Evolutionary conservation across 1,284 basidiomycete genomes (phyloP).

Genomic region (Exobasidium rhododendri): DNA sequence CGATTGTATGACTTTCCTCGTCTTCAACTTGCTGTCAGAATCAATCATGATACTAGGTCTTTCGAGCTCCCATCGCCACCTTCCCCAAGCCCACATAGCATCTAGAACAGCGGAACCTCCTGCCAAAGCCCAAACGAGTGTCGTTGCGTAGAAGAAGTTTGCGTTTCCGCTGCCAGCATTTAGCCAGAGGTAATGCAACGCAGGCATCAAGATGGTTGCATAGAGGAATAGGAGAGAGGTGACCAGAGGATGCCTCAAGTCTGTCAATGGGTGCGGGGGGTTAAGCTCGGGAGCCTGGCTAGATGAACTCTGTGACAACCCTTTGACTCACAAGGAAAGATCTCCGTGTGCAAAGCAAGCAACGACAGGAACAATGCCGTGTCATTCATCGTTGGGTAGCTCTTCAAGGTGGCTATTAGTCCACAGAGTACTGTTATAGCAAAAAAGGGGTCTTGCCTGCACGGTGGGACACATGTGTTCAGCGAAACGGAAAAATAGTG

Average conservation of each 20-base stretch:
- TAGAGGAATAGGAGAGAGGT: constrained; percentile 80
- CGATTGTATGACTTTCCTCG: neutral
- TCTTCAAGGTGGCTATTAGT: constrained; percentile 78
- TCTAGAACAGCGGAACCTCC: constrained; percentile 80
- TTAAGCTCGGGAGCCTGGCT: neutral
- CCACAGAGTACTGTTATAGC: constrained; percentile 74
- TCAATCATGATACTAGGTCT: constrained; percentile 15
- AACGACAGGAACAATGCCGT: constrained; percentile 79
- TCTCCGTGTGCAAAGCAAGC: constrained; percentile 77
- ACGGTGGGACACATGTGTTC: constrained; percentile 1
- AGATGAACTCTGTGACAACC: no score
- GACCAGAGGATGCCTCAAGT: constrained; percentile 81
- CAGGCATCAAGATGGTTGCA: constrained; percentile 77
- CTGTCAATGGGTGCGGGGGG: constrained; percentile 57
- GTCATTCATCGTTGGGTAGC: constrained; percentile 85
- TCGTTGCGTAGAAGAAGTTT: constrained; percentile 96
- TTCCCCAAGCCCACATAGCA: constrained; percentile 66
- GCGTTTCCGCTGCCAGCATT: constrained; percentile 89
- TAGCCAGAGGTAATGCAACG: constrained; percentile 91
- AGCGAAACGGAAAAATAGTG: neutral
- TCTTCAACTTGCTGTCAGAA: neutral
- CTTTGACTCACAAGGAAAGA: constrained; percentile 61
- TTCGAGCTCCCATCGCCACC: constrained; percentile 41
- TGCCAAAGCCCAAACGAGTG: constrained; percentile 84
- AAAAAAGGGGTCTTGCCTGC: constrained; percentile 79